Evolutionary conservation across 1,139 yeast species (phyloP).

Genomic region (Pneumocystis canis): DNA sequence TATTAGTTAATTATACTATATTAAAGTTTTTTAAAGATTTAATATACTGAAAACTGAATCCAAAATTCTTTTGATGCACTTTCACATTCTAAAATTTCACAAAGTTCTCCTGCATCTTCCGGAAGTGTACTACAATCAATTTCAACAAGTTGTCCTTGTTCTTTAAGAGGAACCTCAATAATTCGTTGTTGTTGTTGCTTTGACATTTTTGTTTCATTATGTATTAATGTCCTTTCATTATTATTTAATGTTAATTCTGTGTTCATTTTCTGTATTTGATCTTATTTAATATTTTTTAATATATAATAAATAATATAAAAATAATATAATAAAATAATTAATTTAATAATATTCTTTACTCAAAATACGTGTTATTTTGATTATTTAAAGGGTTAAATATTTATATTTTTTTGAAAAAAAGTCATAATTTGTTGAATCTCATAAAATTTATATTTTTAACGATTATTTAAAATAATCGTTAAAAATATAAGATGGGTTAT

Average conservation of each 20-base stretch:
- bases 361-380: too few relatives aligned
- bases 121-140: slow-evolving; percentile 62
- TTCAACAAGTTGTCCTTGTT: slow-evolving; percentile 45
- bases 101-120: slow-evolving; percentile 73
- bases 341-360: too few relatives aligned
- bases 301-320: too few relatives aligned
- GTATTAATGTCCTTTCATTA: not conserved
- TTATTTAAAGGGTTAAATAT: too few relatives aligned
- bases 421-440: too few relatives aligned
- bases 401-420: too few relatives aligned
- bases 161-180: slow-evolving; percentile 54
- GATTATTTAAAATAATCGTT: not conserved
- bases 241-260: not conserved
- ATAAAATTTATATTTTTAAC: not conserved
- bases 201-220: not conserved
- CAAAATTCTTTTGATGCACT: slow-evolving; percentile 63
- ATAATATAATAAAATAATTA: too few relatives aligned
- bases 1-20: too few relatives aligned
- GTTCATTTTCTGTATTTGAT: too few relatives aligned
- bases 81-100: slow-evolving; percentile 64
- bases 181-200: not conserved
- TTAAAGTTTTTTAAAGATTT: not conserved
- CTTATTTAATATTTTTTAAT: too few relatives aligned
- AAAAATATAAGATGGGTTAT: not conserved
- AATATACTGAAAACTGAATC: slow-evolving; percentile 25